Evolutionary conservation across 305 asterid species (phyloP), one percentile per base, ranked within the genome.

Genomic region (Fraxinus sp.): DNA sequence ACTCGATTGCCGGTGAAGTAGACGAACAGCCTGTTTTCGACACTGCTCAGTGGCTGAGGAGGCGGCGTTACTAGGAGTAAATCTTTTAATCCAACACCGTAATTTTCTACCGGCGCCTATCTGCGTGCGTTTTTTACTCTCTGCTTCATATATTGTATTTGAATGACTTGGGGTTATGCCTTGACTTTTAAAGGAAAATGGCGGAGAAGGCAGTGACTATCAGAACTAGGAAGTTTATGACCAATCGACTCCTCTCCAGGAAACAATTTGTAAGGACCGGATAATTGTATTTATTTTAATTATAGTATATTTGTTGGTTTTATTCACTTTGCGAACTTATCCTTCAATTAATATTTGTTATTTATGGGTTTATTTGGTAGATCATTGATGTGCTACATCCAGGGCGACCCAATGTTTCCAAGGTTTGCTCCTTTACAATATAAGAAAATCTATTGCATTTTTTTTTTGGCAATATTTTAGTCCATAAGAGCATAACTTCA

Each of bases 201-300:
- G 89, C 94, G 83, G 93, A 91, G 83, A 91, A 89, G 86, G 92
- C 91, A 11, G 93, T 91, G 1, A 92, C 96, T 1, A 90, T 92
- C 83, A 83, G 94, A 68, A 91, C 96, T 0, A 86, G 96, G 85
- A 92, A 92, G 87, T 92, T 92, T 88, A 89, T 92, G 94, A 92
- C 96, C 0, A 92, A 92, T 70, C 92, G 92, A 36, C 91, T 92
- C 11, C 94, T 92, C 0, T 88, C 93, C 43, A 87, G 94, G 91
- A 92, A 91, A 79, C 96, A 92, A 88, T 92, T 92, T 62, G 92
- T 92, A 84, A 37, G 94, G 70, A 7, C n/a, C 6, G 24, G 13
- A 22, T 11, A 16, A 14, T 66, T 41, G 11, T 55, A 11, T 22
- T 36, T 66, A 2, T 1, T 57, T 9, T 36, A 0, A 24, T 71